Evolutionary conservation across 352 stramenopile species (phyloP).

Genomic region (Pythium catenulatum): DNA sequence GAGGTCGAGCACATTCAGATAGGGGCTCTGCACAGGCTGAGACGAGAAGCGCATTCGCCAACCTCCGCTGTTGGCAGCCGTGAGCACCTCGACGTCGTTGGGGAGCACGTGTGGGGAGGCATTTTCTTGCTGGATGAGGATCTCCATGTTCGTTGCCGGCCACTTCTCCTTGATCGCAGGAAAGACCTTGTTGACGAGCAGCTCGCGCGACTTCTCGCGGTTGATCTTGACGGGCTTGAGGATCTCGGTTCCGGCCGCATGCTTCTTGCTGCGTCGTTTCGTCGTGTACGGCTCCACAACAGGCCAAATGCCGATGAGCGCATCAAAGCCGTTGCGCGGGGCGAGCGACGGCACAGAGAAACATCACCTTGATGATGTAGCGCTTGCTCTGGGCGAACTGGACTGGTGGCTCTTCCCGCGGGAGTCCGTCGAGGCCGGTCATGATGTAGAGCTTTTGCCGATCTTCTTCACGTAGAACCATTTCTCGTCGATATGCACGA

Average conservation of each 20-base stretch:
- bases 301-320: no score
- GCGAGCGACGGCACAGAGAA: not conserved
- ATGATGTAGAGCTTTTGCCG: conserved; percentile 21
- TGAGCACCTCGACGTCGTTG: not conserved
- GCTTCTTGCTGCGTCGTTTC: no score
- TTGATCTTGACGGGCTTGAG: not conserved
- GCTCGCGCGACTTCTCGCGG: not conserved
- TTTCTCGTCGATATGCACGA: conserved; percentile 21
- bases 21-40: conserved; percentile 34
- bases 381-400: not conserved
- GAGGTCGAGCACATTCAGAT: conserved; percentile 53
- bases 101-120: conserved; percentile 14
- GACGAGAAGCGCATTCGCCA: not conserved
- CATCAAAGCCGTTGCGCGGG: no score
- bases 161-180: conserved; percentile 42
- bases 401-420: not conserved
- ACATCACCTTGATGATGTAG: not conserved
- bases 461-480: conserved; percentile 34
- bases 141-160: not conserved
- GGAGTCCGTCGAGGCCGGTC: not conserved
- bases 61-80: not conserved
- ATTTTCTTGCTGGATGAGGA: conserved; percentile 43
- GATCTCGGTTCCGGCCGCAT: no score
- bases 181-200: conserved; percentile 7
- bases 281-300: no score